These are phyloP conservation scores for Sarocladium kiliense DNA, from an alignment of 2,329 filamentous ascomycete species.

Conservation along the genomic window DNA sequence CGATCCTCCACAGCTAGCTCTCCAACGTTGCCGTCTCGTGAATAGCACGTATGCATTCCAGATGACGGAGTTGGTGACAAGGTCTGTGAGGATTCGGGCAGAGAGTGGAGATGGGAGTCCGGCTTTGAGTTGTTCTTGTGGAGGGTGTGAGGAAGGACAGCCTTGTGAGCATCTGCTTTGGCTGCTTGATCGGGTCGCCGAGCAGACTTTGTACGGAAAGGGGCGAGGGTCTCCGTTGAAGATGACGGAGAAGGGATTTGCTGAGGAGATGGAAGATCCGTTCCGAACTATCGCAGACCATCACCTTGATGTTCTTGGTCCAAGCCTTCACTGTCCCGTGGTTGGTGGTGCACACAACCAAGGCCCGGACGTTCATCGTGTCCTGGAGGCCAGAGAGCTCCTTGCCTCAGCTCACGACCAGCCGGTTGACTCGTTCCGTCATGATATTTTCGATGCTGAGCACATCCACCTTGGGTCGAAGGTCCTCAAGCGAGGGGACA, in stretches of 20 bases:
- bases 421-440: conserved; percentile 37
- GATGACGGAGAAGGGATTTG: conserved; percentile 37
- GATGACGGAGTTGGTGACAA: conserved; percentile 48
- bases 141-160: conserved; percentile 16
- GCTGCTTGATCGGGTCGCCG: conserved; percentile 48
- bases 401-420: conserved; percentile 39
- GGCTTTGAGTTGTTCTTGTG: conserved; percentile 42
- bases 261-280: conserved; percentile 41
- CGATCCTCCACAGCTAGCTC: conserved; percentile 42
- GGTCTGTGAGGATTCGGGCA: conserved; percentile 44
- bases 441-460: conserved; percentile 36
- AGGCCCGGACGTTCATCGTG: conserved; percentile 29
- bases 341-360: conserved; percentile 23
- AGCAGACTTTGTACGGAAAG: conserved; percentile 38
- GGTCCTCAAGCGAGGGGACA: conserved; percentile 34
- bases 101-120: conserved; percentile 17
- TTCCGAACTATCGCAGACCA: conserved; percentile 45
- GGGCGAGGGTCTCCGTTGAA: conserved; percentile 31
- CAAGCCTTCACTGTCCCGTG: conserved; percentile 45
- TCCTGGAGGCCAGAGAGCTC: conserved; percentile 46
- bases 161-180: conserved; percentile 50
- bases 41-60: conserved; percentile 49
- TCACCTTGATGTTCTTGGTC: conserved; percentile 46
- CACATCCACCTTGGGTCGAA: conserved; percentile 15
- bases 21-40: conserved; percentile 44